Conservation (phyloP, 1,139 yeast genomes). For the Blastobotrys elegans region DNA sequence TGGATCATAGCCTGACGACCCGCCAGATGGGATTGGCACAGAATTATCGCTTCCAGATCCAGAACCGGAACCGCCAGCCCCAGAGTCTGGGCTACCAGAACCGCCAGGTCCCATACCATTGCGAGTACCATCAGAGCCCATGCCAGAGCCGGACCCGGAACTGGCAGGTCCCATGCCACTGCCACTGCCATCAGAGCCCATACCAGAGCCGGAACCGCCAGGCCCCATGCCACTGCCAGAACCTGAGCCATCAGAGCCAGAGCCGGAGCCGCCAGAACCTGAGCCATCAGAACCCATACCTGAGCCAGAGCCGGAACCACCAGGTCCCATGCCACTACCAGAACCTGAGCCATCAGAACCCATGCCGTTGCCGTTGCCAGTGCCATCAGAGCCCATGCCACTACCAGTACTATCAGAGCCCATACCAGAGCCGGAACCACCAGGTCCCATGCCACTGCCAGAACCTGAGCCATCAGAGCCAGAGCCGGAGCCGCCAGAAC, state of each 20-base stretch:
- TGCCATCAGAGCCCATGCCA: conserved; percentile 1
- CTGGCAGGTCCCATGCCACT: conserved; percentile 5
- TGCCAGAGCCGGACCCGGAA: conserved; percentile 14
- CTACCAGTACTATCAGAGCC: conserved; percentile 4
- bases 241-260: conserved; percentile 10
- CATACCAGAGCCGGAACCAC: neutral
- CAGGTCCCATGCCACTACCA: conserved; percentile 2
- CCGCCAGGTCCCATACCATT: conserved; percentile 7
- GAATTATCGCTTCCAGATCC: neutral
- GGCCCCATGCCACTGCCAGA: conserved; percentile 10
- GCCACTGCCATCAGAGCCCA: conserved; percentile 10
- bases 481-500: conserved; percentile 3
- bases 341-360: conserved; percentile 5
- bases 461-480: conserved; percentile 6
- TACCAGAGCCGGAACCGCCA: conserved; percentile 11
- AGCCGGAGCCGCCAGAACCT: conserved; percentile 7
- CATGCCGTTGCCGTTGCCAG: neutral
- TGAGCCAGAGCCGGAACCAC: conserved; percentile 7
- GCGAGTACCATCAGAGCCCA: conserved; percentile 11
- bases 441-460: conserved; percentile 14
- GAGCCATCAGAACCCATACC: conserved; percentile 1
- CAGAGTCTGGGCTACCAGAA: neutral
- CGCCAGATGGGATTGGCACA: conserved; percentile 1
- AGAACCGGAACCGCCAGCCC: conserved; percentile 2
- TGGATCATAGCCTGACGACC: neutral